Evolutionary conservation across 1,139 yeast species (phyloP), one percentile per base, ranked within the genome.

Genomic region (Pichia terricola): DNA sequence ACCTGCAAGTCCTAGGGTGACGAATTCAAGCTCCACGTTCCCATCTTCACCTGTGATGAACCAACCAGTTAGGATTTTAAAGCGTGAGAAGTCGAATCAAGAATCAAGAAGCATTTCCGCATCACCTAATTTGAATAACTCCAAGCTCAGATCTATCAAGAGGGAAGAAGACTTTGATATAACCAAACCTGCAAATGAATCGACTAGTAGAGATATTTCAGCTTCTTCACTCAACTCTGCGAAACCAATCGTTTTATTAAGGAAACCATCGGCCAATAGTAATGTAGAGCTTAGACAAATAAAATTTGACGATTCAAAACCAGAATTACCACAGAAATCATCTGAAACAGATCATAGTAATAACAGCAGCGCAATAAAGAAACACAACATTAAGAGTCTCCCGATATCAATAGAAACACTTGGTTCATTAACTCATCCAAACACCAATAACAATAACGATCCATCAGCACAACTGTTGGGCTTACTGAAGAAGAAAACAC

Each of bases 121-220:
- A 3, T n/a, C n/a, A n/a, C n/a, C n/a, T n/a, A n/a, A n/a, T n/a
- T n/a, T n/a, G n/a, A 37, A 39, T 11, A 34, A n/a, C 25, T 5
- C 6, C 25, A 34, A 9, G 6, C 6, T 11, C 7, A 34, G 11
- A 34, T 5, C 6, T 34, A 16, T 22, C 16, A 11, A 37, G 28
- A 11, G 4, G 26, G 11, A 34, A 9, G 35, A 34, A 6, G 22
- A 11, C 7, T 6, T 34, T 8, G 55, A 51, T 37, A 48, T 53
- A 11, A 51, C 53, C 4, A 26, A 44, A 34, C 57, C 57, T 25
- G 57, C 56, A 1, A 53, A 53, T 37, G 28, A 36, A 11, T 28
- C 48, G 26, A 45, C 47, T 5, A 28, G 38, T 28, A 34, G 44
- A 37, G 42, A 40, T 31, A 39, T 48, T 2, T 8, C 25, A 16